Base-by-base conservation (phyloP, 1,284 basidiomycete species). In the Xerocomus amazonicus region DNA sequence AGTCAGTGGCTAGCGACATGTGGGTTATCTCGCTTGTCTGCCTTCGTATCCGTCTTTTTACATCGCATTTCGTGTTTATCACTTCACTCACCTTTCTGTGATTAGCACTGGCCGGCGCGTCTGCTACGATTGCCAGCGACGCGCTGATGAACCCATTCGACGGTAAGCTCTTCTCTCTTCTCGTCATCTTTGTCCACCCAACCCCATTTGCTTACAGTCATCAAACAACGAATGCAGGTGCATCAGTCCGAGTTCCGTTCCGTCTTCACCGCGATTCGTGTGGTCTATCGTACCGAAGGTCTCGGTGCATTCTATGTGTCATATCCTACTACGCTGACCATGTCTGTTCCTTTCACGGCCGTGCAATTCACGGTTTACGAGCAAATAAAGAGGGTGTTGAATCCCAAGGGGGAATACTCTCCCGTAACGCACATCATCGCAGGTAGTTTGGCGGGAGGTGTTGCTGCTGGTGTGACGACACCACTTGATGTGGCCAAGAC, bases 131-230 rank as follows among this genome's bases (percentile, higher is more conserved):
- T 60, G 90, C 93, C 3, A 90, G 90, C 51, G 97, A 99, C 73
- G 96, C 96, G 8, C 77, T 99, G 52, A 99, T 99, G 97, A 99
- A 99, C 71, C 97, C 97, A 4, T 99, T 99, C 67, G 97, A 99
- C 72, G 94, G 94, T 96, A 68, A 67, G 83, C 36, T 23, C 36
- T 26, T 55, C 40, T 2, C 41, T 23, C 45, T 43, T 34, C 47
- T 26, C 46, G 38, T 44, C 29, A 43, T 35, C 27, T 43, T 41
- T 19, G 19, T 33, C 44, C 43, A 46, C 45, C 56, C 52, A 52
- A 53, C 48, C 42, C 36, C 35, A 50, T 53, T 47, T 56, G 27
- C 59, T 59, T 56, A 47, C 67, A 96, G 96, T 99, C 57, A 92
- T 99, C 75, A 99, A 99, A 74, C 96, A 99, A 76, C 85, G 96